Evolutionary conservation across 1,139 yeast species (phyloP).

Genomic region (Candida buenavistaensis): DNA sequence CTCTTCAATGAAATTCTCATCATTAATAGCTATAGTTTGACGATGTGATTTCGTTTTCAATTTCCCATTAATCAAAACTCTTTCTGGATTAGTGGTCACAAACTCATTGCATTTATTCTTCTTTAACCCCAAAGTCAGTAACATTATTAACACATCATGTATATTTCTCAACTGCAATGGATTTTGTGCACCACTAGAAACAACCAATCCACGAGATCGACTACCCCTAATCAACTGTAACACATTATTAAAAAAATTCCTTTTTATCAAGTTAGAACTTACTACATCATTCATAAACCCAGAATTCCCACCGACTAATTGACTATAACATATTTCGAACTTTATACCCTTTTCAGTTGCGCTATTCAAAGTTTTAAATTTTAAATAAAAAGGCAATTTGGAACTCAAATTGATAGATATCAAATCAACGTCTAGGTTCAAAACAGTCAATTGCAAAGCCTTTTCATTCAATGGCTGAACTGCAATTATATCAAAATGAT

Average conservation of each 20-base stretch:
- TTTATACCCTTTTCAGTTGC: slow-evolving; percentile 82
- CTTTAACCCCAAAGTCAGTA: slow-evolving; percentile 70
- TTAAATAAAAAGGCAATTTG: slow-evolving; percentile 73
- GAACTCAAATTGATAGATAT: slow-evolving; percentile 68
- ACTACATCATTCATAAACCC: slow-evolving; percentile 23
- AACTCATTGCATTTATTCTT: slow-evolving; percentile 61
- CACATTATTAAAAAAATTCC: slow-evolving; percentile 67
- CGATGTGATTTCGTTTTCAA: slow-evolving; percentile 69
- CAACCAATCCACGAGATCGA: slow-evolving; percentile 73
- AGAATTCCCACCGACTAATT: slow-evolving; percentile 45
- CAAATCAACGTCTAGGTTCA: slow-evolving; percentile 74
- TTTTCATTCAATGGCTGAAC: slow-evolving; percentile 80
- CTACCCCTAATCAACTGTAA: slow-evolving; percentile 81
- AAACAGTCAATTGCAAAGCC: slow-evolving; percentile 71
- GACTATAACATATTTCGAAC: slow-evolving; percentile 74
- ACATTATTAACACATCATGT: slow-evolving; percentile 66
- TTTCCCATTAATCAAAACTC: slow-evolving; percentile 69
- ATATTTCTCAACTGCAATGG: slow-evolving; percentile 64
- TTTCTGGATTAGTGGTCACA: slow-evolving; percentile 58
- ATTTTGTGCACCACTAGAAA: slow-evolving; percentile 71
- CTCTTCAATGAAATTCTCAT: slow-evolving; percentile 13
- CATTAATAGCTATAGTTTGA: slow-evolving; percentile 57
- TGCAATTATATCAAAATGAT: slow-evolving; percentile 75
- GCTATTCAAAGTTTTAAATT: slow-evolving; percentile 81
- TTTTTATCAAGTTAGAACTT: slow-evolving; percentile 34